These are phyloP conservation scores for Biscutella laevigata DNA, from an alignment of 441 rosid species.

Conservation along the genomic window DNA sequence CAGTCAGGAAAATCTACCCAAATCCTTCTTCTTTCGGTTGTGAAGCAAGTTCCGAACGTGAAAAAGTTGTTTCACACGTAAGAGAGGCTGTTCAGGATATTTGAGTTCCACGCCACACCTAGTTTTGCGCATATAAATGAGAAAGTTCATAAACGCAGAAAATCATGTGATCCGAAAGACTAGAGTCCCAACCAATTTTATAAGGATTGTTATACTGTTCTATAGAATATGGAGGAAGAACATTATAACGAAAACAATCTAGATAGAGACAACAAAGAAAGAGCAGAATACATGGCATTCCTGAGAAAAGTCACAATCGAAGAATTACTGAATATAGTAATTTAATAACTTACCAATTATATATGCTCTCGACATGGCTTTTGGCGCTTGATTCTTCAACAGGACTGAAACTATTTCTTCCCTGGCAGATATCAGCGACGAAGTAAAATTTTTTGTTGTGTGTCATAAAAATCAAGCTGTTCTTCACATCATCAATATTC, in stretches of 20 bases:
- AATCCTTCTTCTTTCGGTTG: conserved; percentile 48
- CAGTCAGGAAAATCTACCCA: conserved; percentile 41
- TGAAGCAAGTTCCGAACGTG: conserved; percentile 71
- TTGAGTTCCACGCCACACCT: conserved; percentile 63
- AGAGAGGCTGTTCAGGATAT: conserved; percentile 64
- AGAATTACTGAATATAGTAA: conserved; percentile 12
- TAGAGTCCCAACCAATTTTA: not conserved
- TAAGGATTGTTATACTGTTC: conserved; percentile 7
- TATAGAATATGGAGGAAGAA: not conserved
- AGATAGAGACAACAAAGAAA: not conserved
- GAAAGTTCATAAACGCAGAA: conserved; percentile 10
- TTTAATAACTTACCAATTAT: conserved; percentile 42
- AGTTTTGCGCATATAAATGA: conserved; percentile 25
- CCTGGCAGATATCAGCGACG: conserved; percentile 35
- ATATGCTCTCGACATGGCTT: conserved; percentile 45
- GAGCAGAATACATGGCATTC: conserved; percentile 8
- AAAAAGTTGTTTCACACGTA: conserved; percentile 70
- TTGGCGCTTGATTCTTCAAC: conserved; percentile 29
- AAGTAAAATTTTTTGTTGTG: conserved; percentile 60
- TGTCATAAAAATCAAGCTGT: conserved; percentile 61
- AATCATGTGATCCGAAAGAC: not conserved
- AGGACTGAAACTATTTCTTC: conserved; percentile 46
- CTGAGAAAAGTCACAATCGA: conserved; percentile 10
- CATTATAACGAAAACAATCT: not conserved
- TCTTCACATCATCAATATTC: conserved; percentile 46